These are phyloP conservation scores for Pyrenula massariospora DNA, from an alignment of 495 filamentous ascomycete species.

Conservation along the genomic window DNA sequence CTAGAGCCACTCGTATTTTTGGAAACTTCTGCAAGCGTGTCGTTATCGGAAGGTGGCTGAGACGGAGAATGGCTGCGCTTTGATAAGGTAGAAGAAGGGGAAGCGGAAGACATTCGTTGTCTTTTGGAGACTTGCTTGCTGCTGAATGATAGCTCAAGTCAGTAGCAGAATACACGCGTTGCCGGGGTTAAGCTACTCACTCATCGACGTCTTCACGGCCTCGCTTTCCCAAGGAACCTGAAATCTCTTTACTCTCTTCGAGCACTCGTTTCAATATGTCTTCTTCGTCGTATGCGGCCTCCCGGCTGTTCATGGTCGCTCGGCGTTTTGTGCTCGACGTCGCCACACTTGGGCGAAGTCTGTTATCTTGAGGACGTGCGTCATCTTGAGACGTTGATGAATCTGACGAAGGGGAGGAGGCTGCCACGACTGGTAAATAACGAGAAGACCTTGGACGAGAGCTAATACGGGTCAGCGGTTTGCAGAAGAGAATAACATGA, in stretches of 20 bases:
- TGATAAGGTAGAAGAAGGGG: slow-evolving; percentile 39
- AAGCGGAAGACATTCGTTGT: slow-evolving; percentile 65
- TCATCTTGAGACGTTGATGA: slow-evolving; percentile 34
- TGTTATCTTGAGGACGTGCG: slow-evolving; percentile 35
- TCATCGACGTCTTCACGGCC: slow-evolving; percentile 87
- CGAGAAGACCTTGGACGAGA: slow-evolving; percentile 51
- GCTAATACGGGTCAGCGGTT: slow-evolving; percentile 17
- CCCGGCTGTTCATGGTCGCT: slow-evolving; percentile 95
- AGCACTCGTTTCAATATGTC: slow-evolving; percentile 81
- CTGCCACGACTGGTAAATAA: slow-evolving; percentile 52
- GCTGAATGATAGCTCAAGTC: slow-evolving; percentile 14
- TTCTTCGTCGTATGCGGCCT: slow-evolving; percentile 91
- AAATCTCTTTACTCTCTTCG: slow-evolving; percentile 74
- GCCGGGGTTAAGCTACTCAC: slow-evolving; percentile 38
- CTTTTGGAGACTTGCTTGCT: slow-evolving; percentile 48
- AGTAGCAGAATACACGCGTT: not conserved
- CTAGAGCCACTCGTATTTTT: slow-evolving; percentile 40
- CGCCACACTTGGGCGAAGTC: slow-evolving; percentile 31
- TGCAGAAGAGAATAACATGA: slow-evolving; percentile 1
- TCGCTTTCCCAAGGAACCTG: slow-evolving; percentile 49
- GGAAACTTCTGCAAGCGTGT: slow-evolving; percentile 28
- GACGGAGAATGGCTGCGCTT: slow-evolving; percentile 34
- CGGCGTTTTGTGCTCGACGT: slow-evolving; percentile 57
- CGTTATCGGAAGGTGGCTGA: slow-evolving; percentile 62
- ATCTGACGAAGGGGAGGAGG: slow-evolving; percentile 28